Evolutionary conservation across 2,329 filamentous ascomycete species (phyloP), one percentile per base, ranked within the genome.

Genomic region (Trichophyton schoenleinii): DNA sequence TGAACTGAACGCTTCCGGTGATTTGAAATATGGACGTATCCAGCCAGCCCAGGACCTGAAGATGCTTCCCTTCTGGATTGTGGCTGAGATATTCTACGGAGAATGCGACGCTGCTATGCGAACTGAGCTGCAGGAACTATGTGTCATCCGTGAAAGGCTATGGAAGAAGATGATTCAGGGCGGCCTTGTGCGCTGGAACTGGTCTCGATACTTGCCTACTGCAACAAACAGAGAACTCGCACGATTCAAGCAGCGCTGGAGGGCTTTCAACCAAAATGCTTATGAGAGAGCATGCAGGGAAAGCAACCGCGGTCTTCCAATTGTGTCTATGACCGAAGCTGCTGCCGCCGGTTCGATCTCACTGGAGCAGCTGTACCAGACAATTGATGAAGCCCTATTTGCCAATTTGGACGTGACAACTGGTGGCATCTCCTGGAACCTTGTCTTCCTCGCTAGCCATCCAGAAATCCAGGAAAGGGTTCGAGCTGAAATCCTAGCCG

Each of bases 371-470:
- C 59, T 75, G 1, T 66, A 74, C 0, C 77, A 78, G 34, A 79
- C 78, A 0, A 65, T 79, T 4, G 77, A 80, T 62, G 78, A 80
- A 65, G 71, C 72, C 49, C 70, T 80, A 0, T 80, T 73, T 62
- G 77, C 75, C 1, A 79, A 80, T 62, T 69, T 80, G 0, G 78
- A 80, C 62, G 77, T 80, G 7, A 78, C 77, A 0, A 72, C 72
- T 1, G 74, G 75, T 3, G 75, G 66, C 0, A 57, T 79, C 0
- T 73, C 74, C 0, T 80, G 78, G 77, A 72, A 69, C n/a, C 63
- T 77, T 0, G 67, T 78, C 0, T 74, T 77, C 55, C 66, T 80
- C 0, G 76, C 77, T 0, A 68, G 70, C 1, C 48, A 77, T 60
- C 69, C 65, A 0, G 66, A 68, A 1, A 63, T 69, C 3, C 75